Evolutionary conservation across 495 filamentous ascomycete genomes (phyloP).

Genomic region (Podospora comata): DNA sequence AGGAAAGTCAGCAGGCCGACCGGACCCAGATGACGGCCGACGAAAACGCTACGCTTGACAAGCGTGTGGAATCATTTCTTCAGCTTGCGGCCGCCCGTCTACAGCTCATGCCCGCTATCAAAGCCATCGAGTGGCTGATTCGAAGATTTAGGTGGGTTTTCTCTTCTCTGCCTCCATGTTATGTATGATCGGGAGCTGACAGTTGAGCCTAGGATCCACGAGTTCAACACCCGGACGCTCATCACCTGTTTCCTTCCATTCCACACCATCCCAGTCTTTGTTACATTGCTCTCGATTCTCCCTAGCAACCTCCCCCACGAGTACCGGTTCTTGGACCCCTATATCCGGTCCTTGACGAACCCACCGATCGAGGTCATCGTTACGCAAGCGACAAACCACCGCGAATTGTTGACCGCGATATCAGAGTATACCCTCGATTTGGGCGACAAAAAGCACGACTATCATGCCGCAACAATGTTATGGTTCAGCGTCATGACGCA

Average conservation of each 20-base stretch:
- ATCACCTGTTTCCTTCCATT: conserved; percentile 92
- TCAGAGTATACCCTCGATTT: conserved; percentile 72
- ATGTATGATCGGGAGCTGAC: conserved; percentile 34
- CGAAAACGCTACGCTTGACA: conserved; percentile 78
- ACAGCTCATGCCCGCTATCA: conserved; percentile 78
- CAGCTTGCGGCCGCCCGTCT: conserved; percentile 70
- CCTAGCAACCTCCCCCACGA: conserved; percentile 65
- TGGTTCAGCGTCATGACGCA: conserved; percentile 84
- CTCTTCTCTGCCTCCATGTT: not conserved
- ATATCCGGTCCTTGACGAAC: conserved; percentile 66
- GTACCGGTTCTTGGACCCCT: conserved; percentile 83
- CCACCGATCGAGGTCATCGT: conserved; percentile 78
- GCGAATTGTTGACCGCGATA: conserved; percentile 63
- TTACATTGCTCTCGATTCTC: conserved; percentile 77
- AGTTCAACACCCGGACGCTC: conserved; percentile 75
- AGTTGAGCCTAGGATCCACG: conserved; percentile 65
- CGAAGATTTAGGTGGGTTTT: conserved; percentile 75
- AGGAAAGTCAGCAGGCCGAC: conserved; percentile 84
- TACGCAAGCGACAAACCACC: conserved; percentile 70
- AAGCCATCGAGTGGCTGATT: conserved; percentile 91
- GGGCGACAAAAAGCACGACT: conserved; percentile 62
- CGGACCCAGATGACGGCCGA: conserved; percentile 73
- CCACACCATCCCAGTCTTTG: conserved; percentile 75
- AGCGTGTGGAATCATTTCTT: conserved; percentile 74
- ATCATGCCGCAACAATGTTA: conserved; percentile 71